Base-by-base conservation (phyloP, 2,329 filamentous ascomycete species). In the Pezizomycotina sp. region DNA sequence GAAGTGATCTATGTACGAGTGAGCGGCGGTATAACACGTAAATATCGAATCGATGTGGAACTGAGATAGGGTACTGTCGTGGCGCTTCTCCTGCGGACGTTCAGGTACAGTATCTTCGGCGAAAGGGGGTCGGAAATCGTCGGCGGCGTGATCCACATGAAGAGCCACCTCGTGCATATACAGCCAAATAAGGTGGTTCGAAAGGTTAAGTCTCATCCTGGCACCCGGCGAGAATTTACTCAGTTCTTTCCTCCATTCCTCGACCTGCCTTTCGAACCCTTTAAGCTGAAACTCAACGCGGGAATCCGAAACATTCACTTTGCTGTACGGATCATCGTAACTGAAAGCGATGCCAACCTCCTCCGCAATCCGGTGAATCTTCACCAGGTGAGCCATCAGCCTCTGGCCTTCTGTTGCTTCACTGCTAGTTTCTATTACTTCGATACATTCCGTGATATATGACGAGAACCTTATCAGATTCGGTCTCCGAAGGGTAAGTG, bases 141-240 rank as follows among this genome's bases (percentile, higher is more conserved):
- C 63, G 2, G 63, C 61, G 13, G 60, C 62, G 44, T 69, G 66
- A 34, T 78, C 72, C 6, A 68, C 62, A 46, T 80, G 73, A 45
- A 84, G 68, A 2, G 69, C 72, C 35, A 79, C 69, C 55, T 84
- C 79, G 53, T 84, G 75, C 60, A 83, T 73, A 52, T 78, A 82
- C 3, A 84, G 60, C 43, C 65, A 75, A 22, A 80, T 54, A 2
- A 76, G 66, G 45, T 74, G 62, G 47, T 79, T 72, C 42, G 68
- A 68, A 47, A 82, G 65, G 12, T 61, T 59, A 4, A 44, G 26
- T 16, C 41, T 33, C 31, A 44, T 33, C 2, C 36, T 44, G 10
- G 39, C 40, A 2, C 37, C 38, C 23, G 50, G 51, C 23, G 51
- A 48, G 10, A 62, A 57, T 2, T 55, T 43, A 5, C 64, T 60